phyloP scores from a whole-genome alignment of 108 stramenopile species.

The Pseudonitzschia pungens region DNA sequence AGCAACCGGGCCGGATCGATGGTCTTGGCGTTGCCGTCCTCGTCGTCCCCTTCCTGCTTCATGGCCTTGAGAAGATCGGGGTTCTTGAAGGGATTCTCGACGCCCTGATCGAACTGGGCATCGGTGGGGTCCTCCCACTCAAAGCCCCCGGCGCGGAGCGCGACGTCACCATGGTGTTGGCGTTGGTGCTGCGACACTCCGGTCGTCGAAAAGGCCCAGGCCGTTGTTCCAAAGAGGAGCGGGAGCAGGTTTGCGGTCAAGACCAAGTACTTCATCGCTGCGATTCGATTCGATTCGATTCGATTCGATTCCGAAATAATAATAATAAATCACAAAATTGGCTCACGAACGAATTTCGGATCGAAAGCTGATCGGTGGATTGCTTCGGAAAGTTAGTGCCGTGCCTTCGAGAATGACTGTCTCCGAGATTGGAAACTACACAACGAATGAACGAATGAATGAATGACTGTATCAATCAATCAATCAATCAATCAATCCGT shows the following conservation, averaged over 20 bases:
- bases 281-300: no score
- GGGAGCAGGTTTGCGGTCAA: no score
- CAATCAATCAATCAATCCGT: no score
- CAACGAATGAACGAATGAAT: no score
- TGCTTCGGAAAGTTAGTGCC: no score
- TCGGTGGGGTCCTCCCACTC: slow-evolving; percentile 83
- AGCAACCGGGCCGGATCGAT: slow-evolving; percentile 78
- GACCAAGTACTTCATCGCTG: background rate
- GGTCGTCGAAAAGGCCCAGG: slow-evolving; percentile 2
- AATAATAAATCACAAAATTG: no score
- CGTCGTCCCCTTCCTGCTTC: slow-evolving; percentile 8
- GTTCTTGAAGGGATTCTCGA: slow-evolving; percentile 88
- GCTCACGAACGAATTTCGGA: no score
- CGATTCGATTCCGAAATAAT: no score
- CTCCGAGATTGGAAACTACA: no score
- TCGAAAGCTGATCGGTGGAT: no score
- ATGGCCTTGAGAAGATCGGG: slow-evolving; percentile 38
- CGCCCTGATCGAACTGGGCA: slow-evolving; percentile 67
- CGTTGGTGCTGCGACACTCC: background rate
- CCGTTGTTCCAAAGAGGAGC: background rate
- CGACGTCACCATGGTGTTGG: background rate
- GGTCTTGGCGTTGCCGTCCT: slow-evolving; percentile 44
- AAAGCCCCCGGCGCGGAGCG: slow-evolving; percentile 68
- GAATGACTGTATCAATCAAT: no score
- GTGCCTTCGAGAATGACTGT: no score